phyloP scores from a whole-genome alignment of 371 early-diverging fungal genomes.

The Capillidium heterosporum region DNA sequence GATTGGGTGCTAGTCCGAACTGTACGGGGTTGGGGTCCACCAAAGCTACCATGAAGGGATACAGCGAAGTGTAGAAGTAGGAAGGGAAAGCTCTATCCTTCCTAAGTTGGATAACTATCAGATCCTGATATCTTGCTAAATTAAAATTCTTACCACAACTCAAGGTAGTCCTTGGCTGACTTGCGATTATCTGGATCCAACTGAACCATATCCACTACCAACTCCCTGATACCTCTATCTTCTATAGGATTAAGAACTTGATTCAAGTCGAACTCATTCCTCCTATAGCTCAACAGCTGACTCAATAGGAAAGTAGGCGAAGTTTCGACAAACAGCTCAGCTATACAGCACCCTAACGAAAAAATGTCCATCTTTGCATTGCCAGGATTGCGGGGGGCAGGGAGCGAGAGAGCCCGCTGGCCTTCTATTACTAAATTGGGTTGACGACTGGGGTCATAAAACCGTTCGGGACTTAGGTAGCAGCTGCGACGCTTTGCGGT shows the following conservation, averaged over 20 bases:
- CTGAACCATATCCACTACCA: constrained; percentile 75
- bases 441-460: constrained; percentile 50
- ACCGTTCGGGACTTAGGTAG: constrained; percentile 91
- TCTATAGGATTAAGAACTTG: constrained; percentile 56
- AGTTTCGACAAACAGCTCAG: constrained; percentile 85
- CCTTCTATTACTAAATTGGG: constrained; percentile 8
- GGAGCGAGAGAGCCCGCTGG: neutral
- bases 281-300: constrained; percentile 72
- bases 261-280: constrained; percentile 50
- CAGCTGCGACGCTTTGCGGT: constrained; percentile 69
- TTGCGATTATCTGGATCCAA: constrained; percentile 52
- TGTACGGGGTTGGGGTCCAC: constrained; percentile 19
- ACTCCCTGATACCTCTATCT: constrained; percentile 45
- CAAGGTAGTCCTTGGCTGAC: constrained; percentile 48
- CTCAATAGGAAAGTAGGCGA: constrained; percentile 73
- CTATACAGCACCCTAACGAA: constrained; percentile 89
- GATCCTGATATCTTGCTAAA: no score
- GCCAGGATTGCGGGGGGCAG: constrained; percentile 21
- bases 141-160: constrained; percentile 31
- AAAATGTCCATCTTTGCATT: constrained; percentile 67
- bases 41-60: constrained; percentile 50
- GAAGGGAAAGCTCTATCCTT: constrained; percentile 56
- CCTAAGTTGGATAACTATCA: constrained; percentile 14
- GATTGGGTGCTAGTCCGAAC: neutral
- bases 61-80: constrained; percentile 51